Evolutionary conservation across 192 early-diverging fungal species (phyloP), one percentile per base, ranked within the genome.

Genomic region (Linderina pennispora): DNA sequence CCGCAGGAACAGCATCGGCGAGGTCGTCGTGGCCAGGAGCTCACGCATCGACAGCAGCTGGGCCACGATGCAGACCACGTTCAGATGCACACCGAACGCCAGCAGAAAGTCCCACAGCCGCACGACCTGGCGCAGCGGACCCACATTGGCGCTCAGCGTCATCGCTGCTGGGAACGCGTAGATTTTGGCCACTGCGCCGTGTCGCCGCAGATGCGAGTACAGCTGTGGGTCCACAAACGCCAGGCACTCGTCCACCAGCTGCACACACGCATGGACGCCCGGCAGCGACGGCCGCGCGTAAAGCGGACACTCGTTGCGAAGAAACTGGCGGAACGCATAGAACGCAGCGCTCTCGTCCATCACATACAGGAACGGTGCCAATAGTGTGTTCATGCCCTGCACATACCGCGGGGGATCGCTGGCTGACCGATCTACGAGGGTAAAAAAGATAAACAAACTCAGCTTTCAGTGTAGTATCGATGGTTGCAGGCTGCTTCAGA

Each of bases 331-430:
- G 58, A 90, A 94, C 8, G 86, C 77, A 53, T 82, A 90, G 45
- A 90, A 95, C 5, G 89, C 90, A 34, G 92, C 91, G 48, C 94
- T 76, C 67, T 98, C 95, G 33, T 87, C 82, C 86, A 98, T 86
- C 0, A 84, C 82, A 48, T 83, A 92, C 15, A 94, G 66, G 53
- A 98, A 95, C 22, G 95, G 95, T 13, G 90, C 90, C 34, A 78
- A 75, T 35, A 95, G 74, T 31, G 92, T 89, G 65, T 94, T 98
- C 89, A 98, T 94, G 16, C 92, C 91, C 63, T 92, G 91, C 16
- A 95, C 92, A 64, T 98, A 91, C 79, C 34, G 65, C 31, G 58
- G 66, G 33, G 66, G 66, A 28, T 77, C 54, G 51, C 70, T 41
- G 11, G 69, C 23, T 41, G 54, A 40, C 11, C 45, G 56, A 35